Base-by-base conservation (phyloP, 108 stramenopile genomes). In the Nitzschia sp. region DNA sequence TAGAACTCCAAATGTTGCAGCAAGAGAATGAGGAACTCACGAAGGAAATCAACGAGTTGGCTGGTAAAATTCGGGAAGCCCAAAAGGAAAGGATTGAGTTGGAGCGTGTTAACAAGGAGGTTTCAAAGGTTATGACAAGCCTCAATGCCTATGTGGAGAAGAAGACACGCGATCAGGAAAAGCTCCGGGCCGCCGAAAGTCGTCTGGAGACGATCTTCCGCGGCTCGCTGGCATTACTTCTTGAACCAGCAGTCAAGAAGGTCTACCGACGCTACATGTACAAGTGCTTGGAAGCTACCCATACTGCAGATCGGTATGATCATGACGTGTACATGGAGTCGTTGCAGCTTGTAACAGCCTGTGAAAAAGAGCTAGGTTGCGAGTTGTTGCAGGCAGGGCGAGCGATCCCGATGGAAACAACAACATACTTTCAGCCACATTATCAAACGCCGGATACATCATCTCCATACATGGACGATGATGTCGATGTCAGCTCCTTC, bases 191-290 rank as follows among this genome's bases (percentile, higher is more conserved):
- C 38, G 41, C 43, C 7, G 44, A 46, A 8, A 15, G 8, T 3
- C 43, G 24, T 15, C 44, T 63, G 3, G 43, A 19, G 10, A 63
- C 34, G 20, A 63, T 63, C 21, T 24, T 21, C 21, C 15, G 22
- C 0, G 62, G 62, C 1, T 39, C 62, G 2, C n/a, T 63, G 1
- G 41, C 44, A 8, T 43, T 63, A 1, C 15, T 41, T 3, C 19
- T 63, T 10, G 62, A 63, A 44, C 20, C n/a, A 8, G 3, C 19
- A 3, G n/a, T 63, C 21, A 41, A 37, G 38, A 63, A 63, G 9
- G 12, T 48, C 10, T 63, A 46, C 22, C 62, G 62, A 24, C 14
- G 44, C 2, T 41, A 5, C 19, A 63, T 63, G n/a, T 63, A 63
- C 62, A 63, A 41, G 24, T 43, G 41, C 20, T 3, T 41, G 2